phyloP scores from a whole-genome alignment of 345 rosid genomes.

The Lumnitzera littorea region DNA sequence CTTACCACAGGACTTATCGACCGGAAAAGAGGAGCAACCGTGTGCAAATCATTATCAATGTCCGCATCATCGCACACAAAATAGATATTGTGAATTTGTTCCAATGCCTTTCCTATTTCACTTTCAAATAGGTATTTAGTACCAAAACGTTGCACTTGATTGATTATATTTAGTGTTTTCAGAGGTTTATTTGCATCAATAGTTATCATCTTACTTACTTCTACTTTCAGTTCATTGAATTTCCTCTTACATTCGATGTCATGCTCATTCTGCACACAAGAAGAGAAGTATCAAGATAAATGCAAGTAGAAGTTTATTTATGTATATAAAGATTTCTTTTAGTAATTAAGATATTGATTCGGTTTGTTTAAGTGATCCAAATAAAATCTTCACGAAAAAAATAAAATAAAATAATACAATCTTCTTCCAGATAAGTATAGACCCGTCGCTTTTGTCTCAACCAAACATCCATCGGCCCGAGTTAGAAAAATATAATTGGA shows the following conservation, averaged over 20 bases:
- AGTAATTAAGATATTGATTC: no score
- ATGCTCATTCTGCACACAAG: no score
- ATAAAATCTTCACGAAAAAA: no score
- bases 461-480: no score
- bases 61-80: neutral
- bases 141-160: slow-evolving; percentile 16
- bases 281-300: no score
- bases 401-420: no score
- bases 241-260: neutral
- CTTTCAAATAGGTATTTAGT: slow-evolving; percentile 12
- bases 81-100: neutral
- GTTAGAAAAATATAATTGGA: no score
- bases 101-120: slow-evolving; percentile 9
- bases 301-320: no score
- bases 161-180: slow-evolving; percentile 1
- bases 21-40: slow-evolving; percentile 15
- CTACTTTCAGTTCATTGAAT: slow-evolving; percentile 1
- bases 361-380: no score
- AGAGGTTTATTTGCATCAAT: neutral
- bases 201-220: neutral
- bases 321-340: no score
- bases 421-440: no score
- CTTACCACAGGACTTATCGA: slow-evolving; percentile 10
- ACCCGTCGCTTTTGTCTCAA: no score
- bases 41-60: neutral